phyloP scores from a whole-genome alignment of 2,329 filamentous ascomycete genomes.

The Aureobasidium mangrovei region DNA sequence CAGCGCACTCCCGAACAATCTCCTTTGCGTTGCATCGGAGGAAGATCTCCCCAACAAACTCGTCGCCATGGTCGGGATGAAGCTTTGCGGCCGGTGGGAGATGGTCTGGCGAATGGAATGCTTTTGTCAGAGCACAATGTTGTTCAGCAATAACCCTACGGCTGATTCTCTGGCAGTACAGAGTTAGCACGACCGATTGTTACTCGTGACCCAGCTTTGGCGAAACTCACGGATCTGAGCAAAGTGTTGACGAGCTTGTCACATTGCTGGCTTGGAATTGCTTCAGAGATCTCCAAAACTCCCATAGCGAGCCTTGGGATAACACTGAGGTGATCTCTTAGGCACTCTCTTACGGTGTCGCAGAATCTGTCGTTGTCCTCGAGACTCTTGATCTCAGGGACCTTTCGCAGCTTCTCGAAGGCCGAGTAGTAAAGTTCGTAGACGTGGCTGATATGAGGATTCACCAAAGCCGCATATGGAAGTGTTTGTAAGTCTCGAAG shows the following conservation, averaged over 20 bases:
- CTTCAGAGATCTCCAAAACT: constrained; percentile 76
- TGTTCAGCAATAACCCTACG: constrained; percentile 95
- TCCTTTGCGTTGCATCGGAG: constrained; percentile 85
- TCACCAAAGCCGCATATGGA: constrained; percentile 93
- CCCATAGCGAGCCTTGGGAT: constrained; percentile 94
- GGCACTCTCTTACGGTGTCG: constrained; percentile 64
- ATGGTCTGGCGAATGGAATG: constrained; percentile 84
- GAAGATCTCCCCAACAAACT: constrained; percentile 94
- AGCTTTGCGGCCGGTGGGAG: constrained; percentile 66
- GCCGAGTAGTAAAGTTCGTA: constrained; percentile 95
- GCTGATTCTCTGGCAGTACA: constrained; percentile 63
- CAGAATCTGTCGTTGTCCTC: constrained; percentile 89
- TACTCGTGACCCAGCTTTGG: not conserved
- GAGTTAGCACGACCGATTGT: constrained; percentile 11
- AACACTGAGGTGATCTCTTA: constrained; percentile 82
- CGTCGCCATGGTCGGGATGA: constrained; percentile 50
- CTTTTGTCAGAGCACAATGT: constrained; percentile 88
- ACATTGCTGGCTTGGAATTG: constrained; percentile 71
- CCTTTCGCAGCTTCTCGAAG: constrained; percentile 82
- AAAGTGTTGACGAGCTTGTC: constrained; percentile 95
- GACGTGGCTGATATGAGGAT: constrained; percentile 84
- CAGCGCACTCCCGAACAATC: constrained; percentile 74
- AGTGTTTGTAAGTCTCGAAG: constrained; percentile 95
- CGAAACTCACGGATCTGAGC: constrained; percentile 62
- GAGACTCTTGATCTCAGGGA: constrained; percentile 73